Conservation (phyloP, 2,329 filamentous ascomycete genomes). For the Orbilia oligospora region DNA sequence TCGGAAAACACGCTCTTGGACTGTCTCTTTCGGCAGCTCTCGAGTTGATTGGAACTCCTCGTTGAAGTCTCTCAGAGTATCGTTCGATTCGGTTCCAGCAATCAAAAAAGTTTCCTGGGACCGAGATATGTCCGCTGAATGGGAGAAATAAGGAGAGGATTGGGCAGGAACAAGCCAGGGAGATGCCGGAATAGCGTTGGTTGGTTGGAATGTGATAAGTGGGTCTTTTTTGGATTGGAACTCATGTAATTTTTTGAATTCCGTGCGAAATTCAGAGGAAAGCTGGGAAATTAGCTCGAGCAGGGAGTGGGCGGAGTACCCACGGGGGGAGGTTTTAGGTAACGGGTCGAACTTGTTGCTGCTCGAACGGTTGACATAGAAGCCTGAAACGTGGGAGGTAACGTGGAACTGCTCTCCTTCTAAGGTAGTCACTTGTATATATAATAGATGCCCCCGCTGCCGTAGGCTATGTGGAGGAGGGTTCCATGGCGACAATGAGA, state of each 20-base stretch:
- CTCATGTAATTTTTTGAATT: constrained; percentile 85
- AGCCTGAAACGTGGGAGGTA: constrained; percentile 92
- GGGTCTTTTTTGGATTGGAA: constrained; percentile 88
- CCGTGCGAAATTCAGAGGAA: constrained; percentile 83
- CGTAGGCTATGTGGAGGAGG: constrained; percentile 92
- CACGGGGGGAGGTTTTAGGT: constrained; percentile 83
- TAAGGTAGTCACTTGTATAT: constrained; percentile 88
- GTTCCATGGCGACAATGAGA: constrained; percentile 94
- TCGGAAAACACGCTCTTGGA: constrained; percentile 95
- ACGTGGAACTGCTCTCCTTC: constrained; percentile 96
- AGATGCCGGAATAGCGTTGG: constrained; percentile 90
- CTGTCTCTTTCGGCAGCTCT: constrained; percentile 91
- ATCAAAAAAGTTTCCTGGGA: constrained; percentile 94
- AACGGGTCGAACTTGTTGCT: constrained; percentile 95
- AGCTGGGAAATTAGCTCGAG: constrained; percentile 82
- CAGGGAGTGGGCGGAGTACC: constrained; percentile 84
- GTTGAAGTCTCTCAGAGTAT: constrained; percentile 97
- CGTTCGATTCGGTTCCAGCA: constrained; percentile 90
- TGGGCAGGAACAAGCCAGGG: constrained; percentile 84
- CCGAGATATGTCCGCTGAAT: constrained; percentile 86
- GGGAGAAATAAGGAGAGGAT: constrained; percentile 76
- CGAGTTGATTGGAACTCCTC: constrained; percentile 98
- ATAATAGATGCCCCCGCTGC: constrained; percentile 92
- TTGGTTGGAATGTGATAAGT: constrained; percentile 92
- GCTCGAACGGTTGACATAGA: constrained; percentile 96